Base-by-base conservation (phyloP, 495 filamentous ascomycete species). In the Jackrogersella multiformis region DNA sequence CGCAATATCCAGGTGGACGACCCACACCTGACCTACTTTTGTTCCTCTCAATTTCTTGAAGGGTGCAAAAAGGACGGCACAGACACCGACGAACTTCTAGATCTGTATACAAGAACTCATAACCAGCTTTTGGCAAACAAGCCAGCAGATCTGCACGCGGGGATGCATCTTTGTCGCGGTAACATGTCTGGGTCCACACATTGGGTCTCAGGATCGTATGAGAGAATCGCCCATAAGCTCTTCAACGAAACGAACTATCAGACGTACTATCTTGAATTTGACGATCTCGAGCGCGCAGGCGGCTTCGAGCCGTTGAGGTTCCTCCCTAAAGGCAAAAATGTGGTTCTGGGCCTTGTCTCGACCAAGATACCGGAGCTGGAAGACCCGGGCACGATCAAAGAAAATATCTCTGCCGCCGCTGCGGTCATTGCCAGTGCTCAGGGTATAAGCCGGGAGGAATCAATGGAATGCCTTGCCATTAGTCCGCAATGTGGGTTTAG, bases 401-500 rank as follows among this genome's bases (percentile, higher is more conserved):
- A 79, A 60, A 78, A 85, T 6, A 85, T 92, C 2, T 79, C 82
- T 57, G 81, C 87, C 35, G 90, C 90, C 0, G 90, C 90, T 20
- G 82, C 86, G 26, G 84, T 89, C 66, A 85, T 92, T 24, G 88
- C 89, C 0, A 78, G 86, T 72, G 89, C 90, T 1, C 86, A 84
- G 58, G 83, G 84, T 16, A 78, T 89, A 73, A 82, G 77, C 9
- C 74, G 82, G 34, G 82, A 87, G 63, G 85, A 90, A 72, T 89
- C 89, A 0, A 74, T 93, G 13, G 83, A 88, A 66, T 85, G 87
- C 64, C 79, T 92, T 49, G 84, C 85, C 55, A 83, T 93, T 20
- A 90, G 87, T 73, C 91, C 90, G 0, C 90, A 93, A 79, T 93
- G 91, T 73, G 91, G 91, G 3, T 93, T 93, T 74, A 90, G 89